Evolutionary conservation across 2,329 filamentous ascomycete genomes (phyloP), one percentile per base, ranked within the genome.

Genomic region (Harringtonia lauricola): DNA sequence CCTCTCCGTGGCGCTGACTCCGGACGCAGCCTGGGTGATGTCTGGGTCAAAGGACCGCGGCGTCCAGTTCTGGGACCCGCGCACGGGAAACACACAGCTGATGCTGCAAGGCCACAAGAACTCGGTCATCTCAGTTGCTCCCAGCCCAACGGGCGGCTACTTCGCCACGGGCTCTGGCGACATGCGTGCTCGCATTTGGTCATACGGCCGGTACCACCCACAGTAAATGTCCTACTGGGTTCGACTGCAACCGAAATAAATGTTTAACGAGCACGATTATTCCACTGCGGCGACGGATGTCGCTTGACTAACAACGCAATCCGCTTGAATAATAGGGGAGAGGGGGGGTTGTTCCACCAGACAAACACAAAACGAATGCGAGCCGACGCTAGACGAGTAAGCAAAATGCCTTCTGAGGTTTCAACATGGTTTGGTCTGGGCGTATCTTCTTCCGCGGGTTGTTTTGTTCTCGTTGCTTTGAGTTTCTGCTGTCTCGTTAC

Each of bases 71-170:
- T 98, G 92, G 92, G 90, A 98, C 59, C 90, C 92, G 18, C 77
- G 83, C 55, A 95, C 88, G 18, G 92, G 90, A 30, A 83, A 86
- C 52, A 94, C 90, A 1, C 90, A 96, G 66, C 83, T 98, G 61
- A 96, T 96, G 92, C 76, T 98, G 49, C 92, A 96, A 64, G 92
- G 92, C 22, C 92, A 98, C 63, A 96, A 96, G 74, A 96, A 96
- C 66, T 95, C 87, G 12, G 92, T 98, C 55, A 96, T 96, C 56
- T 95, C 89, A 3, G 92, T 98, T 42, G 90, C 92, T 1, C 92
- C 92, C 19, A 94, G 88, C 63, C 92, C 92, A 15, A 81, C 77
- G 30, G 89, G 88, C 46, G 79, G 81, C 51, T 82, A 87, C 59
- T 98, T 98, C 60, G 92, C 92, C 34, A 98, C 92, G 6, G 92